phyloP scores from a whole-genome alignment of 1,284 basidiomycete genomes.

The Chiua sp. region DNA sequence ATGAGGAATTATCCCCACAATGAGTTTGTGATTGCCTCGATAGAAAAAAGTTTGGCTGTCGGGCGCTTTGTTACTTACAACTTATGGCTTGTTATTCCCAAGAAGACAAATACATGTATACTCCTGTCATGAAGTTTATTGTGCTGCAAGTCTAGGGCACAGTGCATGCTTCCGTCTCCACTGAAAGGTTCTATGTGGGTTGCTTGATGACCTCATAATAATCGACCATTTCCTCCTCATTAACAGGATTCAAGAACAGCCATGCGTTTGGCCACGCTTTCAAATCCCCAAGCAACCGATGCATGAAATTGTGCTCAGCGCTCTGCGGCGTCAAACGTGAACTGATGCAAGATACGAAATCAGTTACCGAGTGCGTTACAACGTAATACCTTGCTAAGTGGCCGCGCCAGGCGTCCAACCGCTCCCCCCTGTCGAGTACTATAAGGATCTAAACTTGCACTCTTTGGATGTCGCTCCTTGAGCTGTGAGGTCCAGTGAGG shows the following conservation, averaged over 20 bases:
- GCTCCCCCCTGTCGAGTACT: conserved; percentile 69
- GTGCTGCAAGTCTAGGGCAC: no score
- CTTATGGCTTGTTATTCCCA: no score
- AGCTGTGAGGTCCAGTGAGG: no score
- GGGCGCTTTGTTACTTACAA: no score
- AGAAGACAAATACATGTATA: no score
- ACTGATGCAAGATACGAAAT: conserved; percentile 27
- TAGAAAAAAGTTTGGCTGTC: no score
- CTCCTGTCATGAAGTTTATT: no score
- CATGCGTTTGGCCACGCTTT: conserved; percentile 85
- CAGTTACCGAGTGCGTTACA: conserved; percentile 1
- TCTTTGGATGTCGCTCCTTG: no score
- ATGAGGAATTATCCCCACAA: conserved; percentile 62
- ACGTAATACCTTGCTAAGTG: conserved; percentile 59
- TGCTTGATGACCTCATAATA: conserved; percentile 92
- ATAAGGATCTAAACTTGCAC: conserved; percentile 14
- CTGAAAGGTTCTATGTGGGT: no score
- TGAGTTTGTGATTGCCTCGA: no score
- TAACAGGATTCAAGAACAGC: conserved; percentile 89
- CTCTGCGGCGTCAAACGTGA: conserved; percentile 54
- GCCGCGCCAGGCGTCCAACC: conserved; percentile 94
- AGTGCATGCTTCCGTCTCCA: no score
- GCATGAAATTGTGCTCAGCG: conserved; percentile 72
- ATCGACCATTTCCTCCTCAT: conserved; percentile 83
- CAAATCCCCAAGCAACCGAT: conserved; percentile 85